Percentiles rank a stretch among this genome's conserved stretches.
Conservation (phyloP, 2,329 filamentous ascomycete genomes). For the Dactylellina parvicollis region DNA sequence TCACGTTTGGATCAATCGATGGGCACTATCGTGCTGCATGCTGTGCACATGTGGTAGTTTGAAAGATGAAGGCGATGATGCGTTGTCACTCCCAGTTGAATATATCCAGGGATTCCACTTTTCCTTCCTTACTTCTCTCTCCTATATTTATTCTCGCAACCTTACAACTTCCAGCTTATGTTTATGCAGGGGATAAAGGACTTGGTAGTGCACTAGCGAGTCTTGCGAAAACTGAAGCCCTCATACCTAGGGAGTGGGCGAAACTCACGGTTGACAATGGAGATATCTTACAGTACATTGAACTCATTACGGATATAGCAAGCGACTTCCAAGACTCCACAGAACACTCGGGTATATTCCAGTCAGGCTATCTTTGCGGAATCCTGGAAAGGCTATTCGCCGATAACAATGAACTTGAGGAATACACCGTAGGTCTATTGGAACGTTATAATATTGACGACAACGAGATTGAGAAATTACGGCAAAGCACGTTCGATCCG, state of each 20-base stretch:
- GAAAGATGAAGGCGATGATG: too few species aligned
- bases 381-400: slow-evolving; percentile 4
- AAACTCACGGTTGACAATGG: slow-evolving; percentile 16
- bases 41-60: too few species aligned
- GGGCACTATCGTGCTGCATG: too few species aligned
- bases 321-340: slow-evolving; percentile 21
- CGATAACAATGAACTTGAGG: not conserved
- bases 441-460: not conserved
- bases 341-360: not conserved
- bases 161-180: not conserved
- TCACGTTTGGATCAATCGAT: too few species aligned
- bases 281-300: not conserved
- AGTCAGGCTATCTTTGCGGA: slow-evolving; percentile 8
- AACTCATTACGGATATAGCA: slow-evolving; percentile 8
- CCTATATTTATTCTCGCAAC: not conserved
- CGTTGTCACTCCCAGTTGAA: too few species aligned
- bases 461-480: slow-evolving; percentile 5
- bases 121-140: not conserved
- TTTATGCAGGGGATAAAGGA: not conserved
- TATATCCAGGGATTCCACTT: too few species aligned
- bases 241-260: slow-evolving; percentile 8
- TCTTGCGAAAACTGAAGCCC: slow-evolving; percentile 19
- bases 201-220: not conserved
- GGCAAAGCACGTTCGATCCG: slow-evolving; percentile 7
- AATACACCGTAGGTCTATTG: not conserved